A percentile compares a stretch with the other conserved stretches of the same genome.
Evolutionary conservation across 2,329 filamentous ascomycete species (phyloP).

Genomic region (Claviceps maximensis): DNA sequence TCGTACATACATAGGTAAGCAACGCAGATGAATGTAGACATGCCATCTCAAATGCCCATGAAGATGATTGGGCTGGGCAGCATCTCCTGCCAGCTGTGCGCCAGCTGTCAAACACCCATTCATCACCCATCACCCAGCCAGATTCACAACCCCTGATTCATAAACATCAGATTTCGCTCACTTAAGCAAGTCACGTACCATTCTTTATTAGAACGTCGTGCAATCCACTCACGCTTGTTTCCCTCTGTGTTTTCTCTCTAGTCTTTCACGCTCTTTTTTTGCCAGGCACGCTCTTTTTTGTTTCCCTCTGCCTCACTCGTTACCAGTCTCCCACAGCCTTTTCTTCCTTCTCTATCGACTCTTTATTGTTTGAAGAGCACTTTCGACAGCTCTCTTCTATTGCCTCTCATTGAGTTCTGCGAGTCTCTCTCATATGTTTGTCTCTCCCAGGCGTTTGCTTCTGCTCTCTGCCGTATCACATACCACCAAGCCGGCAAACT

Average conservation of each 20-base stretch:
- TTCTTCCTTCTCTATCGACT: neutral
- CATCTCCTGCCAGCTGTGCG: slow-evolving; percentile 1
- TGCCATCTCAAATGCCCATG: neutral
- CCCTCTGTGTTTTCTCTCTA: neutral
- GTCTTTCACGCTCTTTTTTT: neutral
- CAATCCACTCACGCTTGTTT: neutral
- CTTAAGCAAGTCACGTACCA: slow-evolving; percentile 1
- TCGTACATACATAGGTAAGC: neutral
- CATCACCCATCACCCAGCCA: neutral
- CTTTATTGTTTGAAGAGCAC: neutral
- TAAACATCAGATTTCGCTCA: slow-evolving; percentile 1
- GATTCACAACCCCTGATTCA: slow-evolving; percentile 1
- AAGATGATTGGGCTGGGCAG: neutral
- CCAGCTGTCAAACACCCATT: slow-evolving; percentile 5
- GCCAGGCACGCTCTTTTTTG: slow-evolving; percentile 1
- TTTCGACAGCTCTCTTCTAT: neutral
- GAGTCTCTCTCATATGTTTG: neutral
- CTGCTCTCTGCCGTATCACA: neutral
- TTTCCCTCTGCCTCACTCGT: neutral
- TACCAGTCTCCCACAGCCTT: neutral
- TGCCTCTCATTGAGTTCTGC: neutral
- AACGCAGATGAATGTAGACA: neutral
- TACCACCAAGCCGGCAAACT: slow-evolving; percentile 2
- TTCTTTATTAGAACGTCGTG: neutral
- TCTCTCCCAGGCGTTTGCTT: slow-evolving; percentile 1